Percentiles rank a stretch among this genome's conserved stretches.
Evolutionary conservation across 345 rosid genomes (phyloP).

Genomic region (Barbarea vulgaris): DNA sequence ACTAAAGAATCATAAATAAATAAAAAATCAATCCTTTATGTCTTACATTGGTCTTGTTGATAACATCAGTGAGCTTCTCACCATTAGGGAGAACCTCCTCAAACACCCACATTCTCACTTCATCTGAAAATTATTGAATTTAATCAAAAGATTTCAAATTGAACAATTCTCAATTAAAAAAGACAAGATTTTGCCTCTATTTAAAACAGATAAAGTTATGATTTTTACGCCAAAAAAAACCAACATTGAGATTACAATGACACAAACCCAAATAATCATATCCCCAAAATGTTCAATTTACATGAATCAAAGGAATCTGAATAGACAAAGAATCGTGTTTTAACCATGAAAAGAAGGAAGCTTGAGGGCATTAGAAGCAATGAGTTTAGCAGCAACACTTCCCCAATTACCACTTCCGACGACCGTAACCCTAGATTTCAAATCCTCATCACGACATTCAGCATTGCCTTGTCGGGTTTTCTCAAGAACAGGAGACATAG

Average conservation of each 20-base stretch:
- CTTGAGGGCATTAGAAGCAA: conserved; percentile 82
- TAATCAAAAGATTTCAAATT: conserved; percentile 9
- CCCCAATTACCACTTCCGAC: conserved; percentile 99
- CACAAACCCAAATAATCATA: neutral
- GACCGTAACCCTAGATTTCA: conserved; percentile 69
- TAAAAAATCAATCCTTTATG: neutral
- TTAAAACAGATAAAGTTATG: neutral
- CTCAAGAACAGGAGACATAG: conserved; percentile 47
- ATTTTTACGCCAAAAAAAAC: neutral
- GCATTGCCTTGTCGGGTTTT: conserved; percentile 16
- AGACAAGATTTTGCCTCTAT: neutral
- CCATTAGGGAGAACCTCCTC: conserved; percentile 89
- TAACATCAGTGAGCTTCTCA: conserved; percentile 84
- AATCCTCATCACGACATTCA: neutral
- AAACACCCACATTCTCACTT: conserved; percentile 98
- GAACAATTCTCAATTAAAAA: neutral
- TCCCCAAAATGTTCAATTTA: neutral
- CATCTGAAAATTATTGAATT: conserved; percentile 57
- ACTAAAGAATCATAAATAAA: neutral
- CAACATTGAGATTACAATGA: neutral
- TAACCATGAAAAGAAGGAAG: conserved; percentile 78
- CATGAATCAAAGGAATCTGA: neutral
- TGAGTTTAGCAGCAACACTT: conserved; percentile 95
- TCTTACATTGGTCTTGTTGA: conserved; percentile 81
- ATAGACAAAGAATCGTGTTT: neutral